Conservation (phyloP, 2,329 filamentous ascomycete genomes). For the Aspergillus brasiliensis region DNA sequence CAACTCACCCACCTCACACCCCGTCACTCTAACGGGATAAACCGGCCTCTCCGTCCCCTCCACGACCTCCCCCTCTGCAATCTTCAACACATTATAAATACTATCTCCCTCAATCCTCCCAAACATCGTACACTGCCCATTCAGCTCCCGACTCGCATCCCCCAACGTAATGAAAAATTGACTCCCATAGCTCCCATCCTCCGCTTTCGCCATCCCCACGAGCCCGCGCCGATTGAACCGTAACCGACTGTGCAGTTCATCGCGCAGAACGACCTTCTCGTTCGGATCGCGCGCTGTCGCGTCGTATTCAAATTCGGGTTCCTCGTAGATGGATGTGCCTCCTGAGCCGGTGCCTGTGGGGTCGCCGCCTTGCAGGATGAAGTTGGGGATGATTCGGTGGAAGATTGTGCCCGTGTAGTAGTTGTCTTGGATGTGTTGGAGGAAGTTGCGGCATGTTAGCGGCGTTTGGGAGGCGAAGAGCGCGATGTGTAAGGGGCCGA, state of each 20-base stretch:
- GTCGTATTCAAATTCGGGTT: slow-evolving; percentile 60
- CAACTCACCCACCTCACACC: slow-evolving; percentile 49
- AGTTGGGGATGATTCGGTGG: slow-evolving; percentile 87
- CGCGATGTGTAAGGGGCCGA: slow-evolving; percentile 86
- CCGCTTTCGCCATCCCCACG: slow-evolving; percentile 87
- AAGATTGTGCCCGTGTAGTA: slow-evolving; percentile 95
- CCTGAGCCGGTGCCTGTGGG: slow-evolving; percentile 90
- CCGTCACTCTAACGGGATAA: slow-evolving; percentile 76
- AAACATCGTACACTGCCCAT: slow-evolving; percentile 90
- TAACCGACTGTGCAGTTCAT: slow-evolving; percentile 89
- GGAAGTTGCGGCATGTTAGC: slow-evolving; percentile 88
- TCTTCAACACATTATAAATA: slow-evolving; percentile 93
- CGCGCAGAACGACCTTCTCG: slow-evolving; percentile 68
- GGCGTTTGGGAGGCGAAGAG: slow-evolving; percentile 95
- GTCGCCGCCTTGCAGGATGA: slow-evolving; percentile 93
- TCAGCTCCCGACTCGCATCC: slow-evolving; percentile 76
- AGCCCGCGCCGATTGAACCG: slow-evolving; percentile 91
- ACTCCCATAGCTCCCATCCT: slow-evolving; percentile 78
- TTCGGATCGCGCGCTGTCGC: slow-evolving; percentile 49
- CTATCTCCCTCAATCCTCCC: slow-evolving; percentile 90
- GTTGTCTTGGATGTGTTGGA: slow-evolving; percentile 90
- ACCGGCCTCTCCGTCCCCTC: slow-evolving; percentile 79
- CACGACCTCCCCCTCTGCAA: slow-evolving; percentile 82
- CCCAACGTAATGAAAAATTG: slow-evolving; percentile 97
- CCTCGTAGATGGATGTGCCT: slow-evolving; percentile 88